These are phyloP conservation scores for Trichosanthes truncata DNA, from an alignment of 306 rosid genomes.

Conservation along the genomic window DNA sequence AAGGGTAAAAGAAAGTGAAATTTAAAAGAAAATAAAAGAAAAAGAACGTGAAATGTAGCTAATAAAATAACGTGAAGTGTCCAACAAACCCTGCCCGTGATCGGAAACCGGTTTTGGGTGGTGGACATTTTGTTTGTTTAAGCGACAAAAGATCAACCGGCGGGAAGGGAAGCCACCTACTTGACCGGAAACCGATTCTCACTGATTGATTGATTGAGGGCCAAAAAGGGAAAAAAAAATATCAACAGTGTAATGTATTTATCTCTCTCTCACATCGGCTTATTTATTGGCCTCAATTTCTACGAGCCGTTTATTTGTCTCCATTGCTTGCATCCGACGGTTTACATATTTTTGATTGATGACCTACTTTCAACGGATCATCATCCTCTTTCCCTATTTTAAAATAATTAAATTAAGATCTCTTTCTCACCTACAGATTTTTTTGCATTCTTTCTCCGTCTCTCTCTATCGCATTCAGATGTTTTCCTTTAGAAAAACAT, in stretches of 20 bases:
- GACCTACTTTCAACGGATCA: neutral
- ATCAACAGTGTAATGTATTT: neutral
- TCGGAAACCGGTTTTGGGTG: neutral
- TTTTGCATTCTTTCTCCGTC: too few species aligned
- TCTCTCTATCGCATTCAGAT: too few species aligned
- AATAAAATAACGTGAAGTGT: neutral
- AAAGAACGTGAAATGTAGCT: neutral
- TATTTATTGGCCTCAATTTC: neutral
- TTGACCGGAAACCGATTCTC: slow-evolving; percentile 5
- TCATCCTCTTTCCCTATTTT: neutral
- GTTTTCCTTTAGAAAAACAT: too few species aligned
- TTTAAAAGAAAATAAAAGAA: too few species aligned
- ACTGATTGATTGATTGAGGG: neutral
- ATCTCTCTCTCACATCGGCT: neutral
- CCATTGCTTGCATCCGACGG: neutral
- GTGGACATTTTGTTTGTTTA: neutral
- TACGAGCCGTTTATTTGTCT: neutral
- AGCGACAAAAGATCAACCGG: neutral
- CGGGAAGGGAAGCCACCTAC: neutral
- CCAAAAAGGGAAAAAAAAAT: neutral
- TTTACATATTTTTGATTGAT: neutral
- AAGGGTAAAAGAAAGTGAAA: neutral
- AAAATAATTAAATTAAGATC: neutral
- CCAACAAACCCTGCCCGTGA: neutral
- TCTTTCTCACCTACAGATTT: neutral